Evolutionary conservation across 208 protist species (phyloP).

Genomic region (Acanthamoeba healyi): DNA sequence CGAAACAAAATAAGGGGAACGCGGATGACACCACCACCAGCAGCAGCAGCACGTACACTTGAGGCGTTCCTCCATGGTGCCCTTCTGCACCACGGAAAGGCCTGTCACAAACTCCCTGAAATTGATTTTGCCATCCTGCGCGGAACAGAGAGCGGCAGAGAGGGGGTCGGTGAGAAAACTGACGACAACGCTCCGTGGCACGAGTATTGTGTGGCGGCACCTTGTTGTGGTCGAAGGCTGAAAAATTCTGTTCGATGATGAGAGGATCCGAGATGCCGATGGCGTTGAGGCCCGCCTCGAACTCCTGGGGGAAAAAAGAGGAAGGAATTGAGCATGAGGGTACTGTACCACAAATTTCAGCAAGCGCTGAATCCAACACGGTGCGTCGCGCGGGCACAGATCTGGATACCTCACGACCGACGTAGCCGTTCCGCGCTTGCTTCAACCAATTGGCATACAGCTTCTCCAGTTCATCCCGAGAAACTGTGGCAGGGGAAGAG

Average conservation of each 20-base stretch:
- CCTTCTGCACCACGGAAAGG: neutral
- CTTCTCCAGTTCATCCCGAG: slow-evolving; percentile 5
- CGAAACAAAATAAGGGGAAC: neutral
- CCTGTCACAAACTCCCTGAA: slow-evolving; percentile 37
- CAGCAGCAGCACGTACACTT: neutral
- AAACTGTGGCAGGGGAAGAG: neutral
- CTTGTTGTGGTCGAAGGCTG: slow-evolving; percentile 14
- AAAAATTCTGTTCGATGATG: slow-evolving; percentile 53
- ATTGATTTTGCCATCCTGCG: slow-evolving; percentile 48
- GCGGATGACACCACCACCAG: neutral
- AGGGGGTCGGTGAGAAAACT: too few relatives aligned
- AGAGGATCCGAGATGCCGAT: slow-evolving; percentile 40
- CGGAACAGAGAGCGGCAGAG: too few relatives aligned
- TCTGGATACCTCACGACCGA: neutral
- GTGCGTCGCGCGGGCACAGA: neutral
- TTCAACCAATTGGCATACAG: slow-evolving; percentile 37
- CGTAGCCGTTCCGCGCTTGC: neutral
- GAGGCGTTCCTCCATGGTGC: slow-evolving; percentile 62
- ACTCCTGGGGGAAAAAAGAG: neutral
- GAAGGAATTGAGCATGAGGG: neutral
- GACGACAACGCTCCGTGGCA: too few relatives aligned
- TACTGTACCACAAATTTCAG: too few relatives aligned
- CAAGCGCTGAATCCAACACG: too few relatives aligned
- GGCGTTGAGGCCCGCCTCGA: neutral
- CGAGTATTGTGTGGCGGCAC: too few relatives aligned